Evolutionary conservation across 1,139 yeast species (phyloP).

Genomic region (Magnusiomyces suaveolens): DNA sequence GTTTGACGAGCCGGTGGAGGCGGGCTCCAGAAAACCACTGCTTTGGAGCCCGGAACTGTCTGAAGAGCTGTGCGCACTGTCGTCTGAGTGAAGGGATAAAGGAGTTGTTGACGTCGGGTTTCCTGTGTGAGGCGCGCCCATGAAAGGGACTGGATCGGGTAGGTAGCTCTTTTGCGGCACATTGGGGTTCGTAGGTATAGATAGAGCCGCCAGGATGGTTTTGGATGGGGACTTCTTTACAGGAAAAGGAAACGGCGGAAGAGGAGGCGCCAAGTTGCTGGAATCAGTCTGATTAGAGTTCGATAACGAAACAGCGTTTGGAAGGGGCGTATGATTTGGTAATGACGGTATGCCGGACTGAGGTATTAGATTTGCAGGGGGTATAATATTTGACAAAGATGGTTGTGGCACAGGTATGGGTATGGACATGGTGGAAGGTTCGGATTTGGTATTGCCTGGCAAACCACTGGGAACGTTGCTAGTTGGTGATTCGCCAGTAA

Average conservation of each 20-base stretch:
- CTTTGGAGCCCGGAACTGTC: not conserved
- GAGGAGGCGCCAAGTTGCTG: not conserved
- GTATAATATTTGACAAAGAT: not conserved
- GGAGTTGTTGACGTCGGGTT: not conserved
- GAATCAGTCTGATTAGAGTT: not conserved
- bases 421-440: not conserved
- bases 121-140: not conserved
- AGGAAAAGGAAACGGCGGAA: constrained; percentile 5
- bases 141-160: not conserved
- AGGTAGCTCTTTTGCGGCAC: not conserved
- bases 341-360: not conserved
- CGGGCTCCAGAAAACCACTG: not conserved
- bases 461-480: not conserved
- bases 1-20: not conserved
- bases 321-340: not conserved
- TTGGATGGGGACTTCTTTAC: constrained; percentile 2
- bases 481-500: not conserved
- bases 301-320: not conserved
- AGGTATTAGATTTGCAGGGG: not conserved
- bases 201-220: not conserved
- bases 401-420: not conserved
- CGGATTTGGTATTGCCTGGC: not conserved
- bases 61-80: not conserved
- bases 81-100: not conserved
- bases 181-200: constrained; percentile 3